Evolutionary conservation across 2,329 filamentous ascomycete species (phyloP).

Genomic region (Aspergillus tanneri): DNA sequence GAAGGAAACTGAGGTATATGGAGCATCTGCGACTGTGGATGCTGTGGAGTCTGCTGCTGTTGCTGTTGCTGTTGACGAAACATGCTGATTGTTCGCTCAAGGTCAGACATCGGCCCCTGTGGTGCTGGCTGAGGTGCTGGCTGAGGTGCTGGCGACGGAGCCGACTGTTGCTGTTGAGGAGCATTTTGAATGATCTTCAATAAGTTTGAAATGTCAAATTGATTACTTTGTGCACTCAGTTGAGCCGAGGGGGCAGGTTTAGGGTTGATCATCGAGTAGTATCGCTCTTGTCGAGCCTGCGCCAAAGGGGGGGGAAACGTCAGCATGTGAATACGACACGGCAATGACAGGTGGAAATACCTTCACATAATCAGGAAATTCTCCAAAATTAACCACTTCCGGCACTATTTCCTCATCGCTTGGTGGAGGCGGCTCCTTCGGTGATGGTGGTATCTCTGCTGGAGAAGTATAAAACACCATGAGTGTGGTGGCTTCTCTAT

Average conservation of each 20-base stretch:
- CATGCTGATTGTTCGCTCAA: slow-evolving; percentile 41
- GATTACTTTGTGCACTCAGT: slow-evolving; percentile 23
- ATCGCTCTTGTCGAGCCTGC: slow-evolving; percentile 44
- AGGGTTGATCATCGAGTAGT: slow-evolving; percentile 39
- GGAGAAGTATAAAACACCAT: slow-evolving; percentile 50
- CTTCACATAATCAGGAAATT: slow-evolving; percentile 42
- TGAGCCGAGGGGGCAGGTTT: slow-evolving; percentile 27
- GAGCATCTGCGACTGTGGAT: slow-evolving; percentile 22
- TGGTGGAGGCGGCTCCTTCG: slow-evolving; percentile 47
- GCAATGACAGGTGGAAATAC: no score
- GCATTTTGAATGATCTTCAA: slow-evolving; percentile 42
- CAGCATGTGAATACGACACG: no score
- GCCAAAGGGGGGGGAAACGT: slow-evolving; percentile 3
- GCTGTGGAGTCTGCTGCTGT: slow-evolving; percentile 25
- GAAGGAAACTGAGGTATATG: slow-evolving; percentile 31
- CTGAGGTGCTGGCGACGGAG: slow-evolving; percentile 31
- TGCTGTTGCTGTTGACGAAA: slow-evolving; percentile 37
- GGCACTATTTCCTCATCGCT: slow-evolving; percentile 37
- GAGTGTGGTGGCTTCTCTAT: slow-evolving; percentile 48
- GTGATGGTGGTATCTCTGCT: slow-evolving; percentile 47
- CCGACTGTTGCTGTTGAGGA: slow-evolving; percentile 32
- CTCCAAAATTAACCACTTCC: slow-evolving; percentile 44
- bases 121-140: slow-evolving; percentile 25
- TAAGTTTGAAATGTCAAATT: slow-evolving; percentile 42
- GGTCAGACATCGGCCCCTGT: slow-evolving; percentile 26